Evolutionary conservation across 1,139 yeast genomes (phyloP).

Genomic region (Suhomyces panamericanus): DNA sequence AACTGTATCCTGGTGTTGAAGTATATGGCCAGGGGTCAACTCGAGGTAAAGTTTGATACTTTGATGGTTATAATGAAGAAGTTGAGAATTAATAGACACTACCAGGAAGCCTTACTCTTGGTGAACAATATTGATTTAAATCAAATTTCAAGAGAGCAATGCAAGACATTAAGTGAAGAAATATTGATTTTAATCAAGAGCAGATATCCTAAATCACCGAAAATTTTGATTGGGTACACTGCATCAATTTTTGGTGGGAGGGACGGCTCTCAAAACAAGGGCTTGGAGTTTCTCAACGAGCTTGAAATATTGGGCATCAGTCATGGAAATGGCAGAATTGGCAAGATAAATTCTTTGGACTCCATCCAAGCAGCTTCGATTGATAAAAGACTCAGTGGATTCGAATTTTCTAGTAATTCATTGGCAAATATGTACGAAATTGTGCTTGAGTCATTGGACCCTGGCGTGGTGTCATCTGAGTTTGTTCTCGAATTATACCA

Average conservation of each 20-base stretch:
- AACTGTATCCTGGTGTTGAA: slow-evolving; percentile 35
- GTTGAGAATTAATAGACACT: slow-evolving; percentile 30
- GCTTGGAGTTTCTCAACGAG: slow-evolving; percentile 26
- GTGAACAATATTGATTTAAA: slow-evolving; percentile 35
- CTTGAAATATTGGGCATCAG: slow-evolving; percentile 26
- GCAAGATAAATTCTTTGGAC: slow-evolving; percentile 15
- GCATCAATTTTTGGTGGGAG: slow-evolving; percentile 29
- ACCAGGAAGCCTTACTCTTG: slow-evolving; percentile 38
- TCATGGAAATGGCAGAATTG: slow-evolving; percentile 22
- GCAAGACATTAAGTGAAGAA: slow-evolving; percentile 27
- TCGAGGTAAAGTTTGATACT: slow-evolving; percentile 28
- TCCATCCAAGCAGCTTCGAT: slow-evolving; percentile 30
- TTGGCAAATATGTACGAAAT: slow-evolving; percentile 31
- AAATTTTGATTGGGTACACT: slow-evolving; percentile 40
- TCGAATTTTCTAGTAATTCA: slow-evolving; percentile 24
- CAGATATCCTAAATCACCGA: slow-evolving; percentile 35
- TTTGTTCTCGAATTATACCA: slow-evolving; percentile 23
- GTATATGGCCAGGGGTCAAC: slow-evolving; percentile 33
- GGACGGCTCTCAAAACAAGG: slow-evolving; percentile 9
- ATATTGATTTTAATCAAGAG: slow-evolving; percentile 33
- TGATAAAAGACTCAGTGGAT: slow-evolving; percentile 30
- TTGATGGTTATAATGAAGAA: slow-evolving; percentile 29
- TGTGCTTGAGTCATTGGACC: slow-evolving; percentile 21
- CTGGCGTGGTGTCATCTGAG: slow-evolving; percentile 18
- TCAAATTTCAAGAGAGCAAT: slow-evolving; percentile 20